These are phyloP conservation scores for Sclerotiophoma versabilis DNA, from an alignment of 2,329 filamentous ascomycete species.

Conservation along the genomic window DNA sequence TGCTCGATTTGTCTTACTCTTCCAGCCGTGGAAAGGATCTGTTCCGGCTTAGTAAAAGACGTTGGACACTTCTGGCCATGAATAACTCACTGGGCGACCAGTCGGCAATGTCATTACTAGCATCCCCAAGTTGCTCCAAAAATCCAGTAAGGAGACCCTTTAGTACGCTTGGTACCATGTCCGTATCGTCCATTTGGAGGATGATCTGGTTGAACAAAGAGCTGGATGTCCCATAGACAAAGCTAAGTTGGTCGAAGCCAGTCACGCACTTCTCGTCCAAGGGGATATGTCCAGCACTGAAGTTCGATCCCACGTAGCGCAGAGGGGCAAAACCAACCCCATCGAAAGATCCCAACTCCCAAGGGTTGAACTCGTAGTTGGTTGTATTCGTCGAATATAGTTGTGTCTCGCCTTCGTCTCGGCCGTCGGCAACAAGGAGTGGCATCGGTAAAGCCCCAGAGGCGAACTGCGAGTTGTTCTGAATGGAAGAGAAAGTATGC, in stretches of 20 bases:
- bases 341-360: background rate
- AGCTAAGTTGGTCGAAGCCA: conserved; percentile 83
- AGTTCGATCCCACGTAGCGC: background rate
- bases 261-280: conserved; percentile 67
- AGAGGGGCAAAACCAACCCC: background rate
- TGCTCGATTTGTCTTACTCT: background rate
- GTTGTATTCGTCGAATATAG: background rate
- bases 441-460: background rate
- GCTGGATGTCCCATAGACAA: conserved; percentile 80
- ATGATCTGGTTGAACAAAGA: conserved; percentile 81
- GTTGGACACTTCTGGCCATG: no score
- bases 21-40: background rate
- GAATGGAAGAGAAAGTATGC: background rate
- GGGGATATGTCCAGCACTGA: conserved; percentile 44
- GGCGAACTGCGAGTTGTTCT: background rate
- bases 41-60: no score
- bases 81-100: background rate
- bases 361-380: background rate
- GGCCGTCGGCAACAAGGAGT: background rate
- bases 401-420: background rate
- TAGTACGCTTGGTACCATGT: conserved; percentile 50
- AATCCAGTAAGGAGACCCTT: background rate
- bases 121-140: conserved; percentile 13
- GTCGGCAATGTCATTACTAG: background rate
- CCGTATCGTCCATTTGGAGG: conserved; percentile 65